Evolutionary conservation across 352 stramenopile species (phyloP), one percentile per base, ranked within the genome.

Genomic region (Phytophthora hibernalis): DNA sequence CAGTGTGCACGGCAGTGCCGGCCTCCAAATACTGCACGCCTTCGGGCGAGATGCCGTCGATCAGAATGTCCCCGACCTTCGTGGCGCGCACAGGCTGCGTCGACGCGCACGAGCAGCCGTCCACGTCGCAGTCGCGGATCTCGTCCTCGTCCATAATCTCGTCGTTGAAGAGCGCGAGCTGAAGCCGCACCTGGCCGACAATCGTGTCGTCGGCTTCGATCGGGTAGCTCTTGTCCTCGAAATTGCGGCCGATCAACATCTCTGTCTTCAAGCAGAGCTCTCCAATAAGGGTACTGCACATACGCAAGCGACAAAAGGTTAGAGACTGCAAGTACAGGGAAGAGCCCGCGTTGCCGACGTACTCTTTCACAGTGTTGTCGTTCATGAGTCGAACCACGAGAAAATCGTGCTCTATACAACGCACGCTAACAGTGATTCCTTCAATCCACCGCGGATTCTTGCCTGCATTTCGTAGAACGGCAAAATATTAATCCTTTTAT

Each of bases 391-490:
- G 85, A 65, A 93, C 77, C 53, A 85, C 79, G n/a, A 93, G 67
- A 61, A 83, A 91, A 43, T 91, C 81, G 63, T 93, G 85, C 60
- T 93, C 82, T 58, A 93, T 93, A 72, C 85, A 93, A 12, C 82
- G 79, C n/a, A 91, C 67, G 15, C 66, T 72, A 21, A 77, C 72
- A 0, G 79, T 82, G 18, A 93, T 61, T 16, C 79, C 82, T 57
- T 93, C 85, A 48, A 91, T 89, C 85, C 85, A 93, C 13, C 71
- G 74, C 43, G 85, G 85, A 53, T 93, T 89, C 60, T 93, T 93
- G 65, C 84, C 84, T 88, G 35, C 31, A 28, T 10, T 52, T 66
- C 22, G 54, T 18, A 59, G 21, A 8, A 60, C 21, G 35, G 13
- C 6, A 30, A 44, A 28, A 55, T 6, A 2, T 28, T 7, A 38